These are phyloP conservation scores for Nosema muscidifuracis DNA, from an alignment of 371 early-diverging fungal species.

Conservation along the genomic window DNA sequence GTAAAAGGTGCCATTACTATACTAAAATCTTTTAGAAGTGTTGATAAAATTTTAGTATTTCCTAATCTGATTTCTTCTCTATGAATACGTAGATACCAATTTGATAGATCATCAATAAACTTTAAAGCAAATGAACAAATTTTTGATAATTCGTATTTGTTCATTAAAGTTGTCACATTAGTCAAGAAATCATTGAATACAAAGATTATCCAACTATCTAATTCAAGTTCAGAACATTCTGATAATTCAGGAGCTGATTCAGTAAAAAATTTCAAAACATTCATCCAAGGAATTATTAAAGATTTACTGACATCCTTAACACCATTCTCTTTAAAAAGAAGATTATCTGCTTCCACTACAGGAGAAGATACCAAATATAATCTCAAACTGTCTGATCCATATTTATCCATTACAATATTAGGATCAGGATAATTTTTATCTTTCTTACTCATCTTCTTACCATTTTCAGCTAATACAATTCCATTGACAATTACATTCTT, in stretches of 20 bases:
- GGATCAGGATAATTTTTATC: constrained; percentile 99
- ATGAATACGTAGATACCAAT: constrained; percentile 99
- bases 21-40: constrained; percentile 80
- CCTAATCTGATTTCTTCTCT: constrained; percentile 89
- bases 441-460: constrained; percentile 99
- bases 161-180: constrained; percentile 39
- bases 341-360: constrained; percentile 91
- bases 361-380: constrained; percentile 96
- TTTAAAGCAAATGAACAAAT: constrained; percentile 79
- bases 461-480: constrained; percentile 91
- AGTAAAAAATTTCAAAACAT: constrained; percentile 88
- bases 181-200: constrained; percentile 46
- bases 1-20: constrained; percentile 94
- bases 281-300: constrained; percentile 97
- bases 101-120: constrained; percentile 88
- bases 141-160: constrained; percentile 80
- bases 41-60: constrained; percentile 76
- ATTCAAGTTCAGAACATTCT: not conserved
- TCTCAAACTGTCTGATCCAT: constrained; percentile 90
- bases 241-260: constrained; percentile 66
- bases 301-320: constrained; percentile 87
- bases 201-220: constrained; percentile 60
- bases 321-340: constrained; percentile 92
- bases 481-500: constrained; percentile 98
- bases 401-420: constrained; percentile 71